phyloP scores from a whole-genome alignment of 352 stramenopile genomes.

The Pythium biforme region DNA sequence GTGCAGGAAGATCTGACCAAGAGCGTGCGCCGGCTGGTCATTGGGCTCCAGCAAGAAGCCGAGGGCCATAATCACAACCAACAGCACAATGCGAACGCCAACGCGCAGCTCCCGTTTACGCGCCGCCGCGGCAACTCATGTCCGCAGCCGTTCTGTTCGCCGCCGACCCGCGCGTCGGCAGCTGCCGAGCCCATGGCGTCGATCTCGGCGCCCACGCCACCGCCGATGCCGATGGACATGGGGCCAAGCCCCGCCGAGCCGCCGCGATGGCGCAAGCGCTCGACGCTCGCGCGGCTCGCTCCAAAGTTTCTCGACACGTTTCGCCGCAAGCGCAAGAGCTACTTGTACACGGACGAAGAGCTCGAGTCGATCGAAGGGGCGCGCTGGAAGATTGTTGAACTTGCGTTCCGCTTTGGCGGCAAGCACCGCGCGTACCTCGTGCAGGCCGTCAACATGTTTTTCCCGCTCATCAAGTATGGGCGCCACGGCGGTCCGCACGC shows the following conservation, averaged over 20 bases:
- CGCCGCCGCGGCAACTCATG: slow-evolving; percentile 71
- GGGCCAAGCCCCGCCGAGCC: background rate
- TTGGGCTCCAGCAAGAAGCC: slow-evolving; percentile 68
- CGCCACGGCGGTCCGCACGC: slow-evolving; percentile 64
- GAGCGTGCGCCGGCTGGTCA: slow-evolving; percentile 73
- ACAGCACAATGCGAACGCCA: too few relatives aligned
- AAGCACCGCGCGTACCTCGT: slow-evolving; percentile 84
- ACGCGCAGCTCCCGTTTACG: slow-evolving; percentile 9
- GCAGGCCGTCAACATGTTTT: slow-evolving; percentile 88
- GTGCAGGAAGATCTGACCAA: slow-evolving; percentile 68
- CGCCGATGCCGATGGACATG: background rate
- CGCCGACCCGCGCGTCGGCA: background rate
- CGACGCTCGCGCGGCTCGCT: slow-evolving; percentile 52
- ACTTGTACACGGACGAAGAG: slow-evolving; percentile 79
- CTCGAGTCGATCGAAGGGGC: slow-evolving; percentile 76
- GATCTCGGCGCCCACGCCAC: slow-evolving; percentile 1
- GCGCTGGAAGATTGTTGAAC: slow-evolving; percentile 84
- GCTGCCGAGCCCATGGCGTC: background rate
- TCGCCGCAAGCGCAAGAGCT: slow-evolving; percentile 66
- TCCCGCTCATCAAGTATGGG: slow-evolving; percentile 77
- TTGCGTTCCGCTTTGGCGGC: slow-evolving; percentile 82
- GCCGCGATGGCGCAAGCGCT: slow-evolving; percentile 45
- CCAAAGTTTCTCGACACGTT: slow-evolving; percentile 64
- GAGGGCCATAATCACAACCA: slow-evolving; percentile 17
- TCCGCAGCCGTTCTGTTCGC: slow-evolving; percentile 36